Evolutionary conservation across 2,329 filamentous ascomycete species (phyloP), one percentile per base, ranked within the genome.

Genomic region (Trichophyton benhamiae): DNA sequence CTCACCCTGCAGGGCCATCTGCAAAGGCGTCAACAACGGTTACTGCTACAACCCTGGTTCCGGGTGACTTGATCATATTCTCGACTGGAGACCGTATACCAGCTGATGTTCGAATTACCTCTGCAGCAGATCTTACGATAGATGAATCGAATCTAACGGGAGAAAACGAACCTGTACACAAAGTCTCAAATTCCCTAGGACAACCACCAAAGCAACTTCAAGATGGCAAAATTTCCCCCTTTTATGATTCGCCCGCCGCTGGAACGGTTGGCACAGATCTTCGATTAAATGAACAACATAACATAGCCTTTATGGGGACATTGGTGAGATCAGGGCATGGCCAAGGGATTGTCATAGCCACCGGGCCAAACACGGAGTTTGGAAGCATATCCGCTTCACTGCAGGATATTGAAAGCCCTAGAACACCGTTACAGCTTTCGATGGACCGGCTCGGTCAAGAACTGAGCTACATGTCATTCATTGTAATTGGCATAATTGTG

Each of bases 381-480:
- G 94, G 94, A 48, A 92, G 90, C 58, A 99, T 99, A 67, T 95
- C 92, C 20, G 88, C 91, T 15, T 96, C 91, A 60, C 83, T 99
- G 27, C 91, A 92, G 57, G 89, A 94, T 64, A 99, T 96, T 30
- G 94, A 97, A 73, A 96, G 91, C 69, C 94, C 94, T 0, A 83
- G 94, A 49, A 99, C 94, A 2, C 94, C 94, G 7, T 79, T 99
- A 33, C 94, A 99, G 72, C 76, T 96, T 7, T 95, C 91, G 17
- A 99, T 99, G 95, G 94, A 99, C 72, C 85, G 90, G n/a, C 83
- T 99, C 1, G 94, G 94, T 33, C 91, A 95, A 60, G 92, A 99
- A 71, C 80, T 99, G 61, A 97, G 91, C 77, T 96, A 96, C 74
- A 89, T 95, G 71, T 99, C 94, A 0, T 97, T 99, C 71, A 87